Evolutionary conservation across 2,329 filamentous ascomycete species (phyloP).

Genomic region (Leptographium flavum): DNA sequence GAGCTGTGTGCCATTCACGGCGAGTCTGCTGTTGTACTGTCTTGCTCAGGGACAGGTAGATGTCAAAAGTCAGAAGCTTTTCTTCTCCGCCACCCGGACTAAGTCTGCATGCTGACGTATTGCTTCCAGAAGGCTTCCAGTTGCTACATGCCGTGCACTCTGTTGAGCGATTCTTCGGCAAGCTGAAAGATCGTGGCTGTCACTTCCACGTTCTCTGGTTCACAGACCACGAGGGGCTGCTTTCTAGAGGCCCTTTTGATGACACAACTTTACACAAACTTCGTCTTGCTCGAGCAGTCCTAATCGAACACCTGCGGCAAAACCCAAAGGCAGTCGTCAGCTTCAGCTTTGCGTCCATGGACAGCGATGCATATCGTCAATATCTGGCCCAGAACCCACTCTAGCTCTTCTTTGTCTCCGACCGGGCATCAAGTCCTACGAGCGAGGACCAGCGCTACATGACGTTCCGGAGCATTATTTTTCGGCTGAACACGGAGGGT

Average conservation of each 20-base stretch:
- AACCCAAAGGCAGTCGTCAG: slow-evolving; percentile 9
- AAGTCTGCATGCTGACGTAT: background rate
- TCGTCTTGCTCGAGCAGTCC: slow-evolving; percentile 43
- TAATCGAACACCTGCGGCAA: slow-evolving; percentile 46
- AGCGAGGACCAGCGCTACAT: background rate
- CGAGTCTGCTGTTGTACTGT: slow-evolving; percentile 53
- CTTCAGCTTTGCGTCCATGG: slow-evolving; percentile 27
- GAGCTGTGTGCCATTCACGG: slow-evolving; percentile 62
- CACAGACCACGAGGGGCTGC: slow-evolving; percentile 33
- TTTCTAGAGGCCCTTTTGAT: too few species aligned
- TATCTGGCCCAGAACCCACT: slow-evolving; percentile 41
- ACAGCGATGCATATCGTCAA: slow-evolving; percentile 32
- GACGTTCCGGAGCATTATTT: slow-evolving; percentile 31
- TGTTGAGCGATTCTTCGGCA: slow-evolving; percentile 50
- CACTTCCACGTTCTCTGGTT: slow-evolving; percentile 63
- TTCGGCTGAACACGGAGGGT: slow-evolving; percentile 36
- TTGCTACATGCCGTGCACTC: slow-evolving; percentile 56
- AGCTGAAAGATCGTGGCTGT: slow-evolving; percentile 48
- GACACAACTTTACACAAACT: slow-evolving; percentile 34
- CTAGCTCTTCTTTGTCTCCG: slow-evolving; percentile 57
- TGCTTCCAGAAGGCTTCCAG: slow-evolving; percentile 45
- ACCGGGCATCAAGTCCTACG: slow-evolving; percentile 26
- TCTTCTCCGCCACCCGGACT: too few species aligned
- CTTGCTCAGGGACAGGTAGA: slow-evolving; percentile 50
- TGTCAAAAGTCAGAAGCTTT: slow-evolving; percentile 31